These are phyloP conservation scores for Bryum argenteum DNA, from an alignment of 225 moss, liverwort and hornwort species.

Conservation along the genomic window DNA sequence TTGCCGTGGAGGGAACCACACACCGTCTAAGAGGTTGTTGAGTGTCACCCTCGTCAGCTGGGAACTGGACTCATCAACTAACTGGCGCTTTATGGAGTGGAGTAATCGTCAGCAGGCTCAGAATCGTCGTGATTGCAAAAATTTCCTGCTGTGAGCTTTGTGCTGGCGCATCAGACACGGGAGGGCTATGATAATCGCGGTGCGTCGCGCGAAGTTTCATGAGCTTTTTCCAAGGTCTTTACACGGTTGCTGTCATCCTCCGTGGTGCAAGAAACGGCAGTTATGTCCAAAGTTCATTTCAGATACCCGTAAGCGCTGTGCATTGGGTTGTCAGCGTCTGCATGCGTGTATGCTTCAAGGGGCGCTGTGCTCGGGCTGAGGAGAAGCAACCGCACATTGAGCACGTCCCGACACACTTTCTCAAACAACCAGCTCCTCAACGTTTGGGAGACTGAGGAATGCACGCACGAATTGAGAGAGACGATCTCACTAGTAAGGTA, in stretches of 20 bases:
- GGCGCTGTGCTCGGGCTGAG: background rate
- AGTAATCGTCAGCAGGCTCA: background rate
- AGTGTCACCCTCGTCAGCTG: slow-evolving; percentile 53
- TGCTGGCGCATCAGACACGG: slow-evolving; percentile 33
- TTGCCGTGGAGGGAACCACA: slow-evolving; percentile 35
- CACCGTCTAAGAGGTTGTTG: slow-evolving; percentile 35
- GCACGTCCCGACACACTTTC: background rate
- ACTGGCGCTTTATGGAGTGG: slow-evolving; percentile 49
- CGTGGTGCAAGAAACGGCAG: slow-evolving; percentile 22
- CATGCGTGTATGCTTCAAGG: slow-evolving; percentile 27
- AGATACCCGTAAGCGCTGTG: slow-evolving; percentile 21
- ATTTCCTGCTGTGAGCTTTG: background rate
- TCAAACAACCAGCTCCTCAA: no score
- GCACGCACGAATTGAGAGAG: no score
- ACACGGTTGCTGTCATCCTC: slow-evolving; percentile 27
- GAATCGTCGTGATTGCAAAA: background rate
- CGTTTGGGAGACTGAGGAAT: no score
- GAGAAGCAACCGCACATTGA: slow-evolving; percentile 8
- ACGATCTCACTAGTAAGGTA: no score
- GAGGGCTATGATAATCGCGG: slow-evolving; percentile 31
- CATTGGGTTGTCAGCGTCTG: slow-evolving; percentile 15
- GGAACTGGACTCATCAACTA: slow-evolving; percentile 29
- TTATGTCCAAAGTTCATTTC: slow-evolving; percentile 30
- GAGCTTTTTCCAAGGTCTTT: slow-evolving; percentile 27
- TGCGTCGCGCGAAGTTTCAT: slow-evolving; percentile 49